These are phyloP conservation scores for Fraxinus baroniana DNA, from an alignment of 305 asterid species.

Conservation along the genomic window DNA sequence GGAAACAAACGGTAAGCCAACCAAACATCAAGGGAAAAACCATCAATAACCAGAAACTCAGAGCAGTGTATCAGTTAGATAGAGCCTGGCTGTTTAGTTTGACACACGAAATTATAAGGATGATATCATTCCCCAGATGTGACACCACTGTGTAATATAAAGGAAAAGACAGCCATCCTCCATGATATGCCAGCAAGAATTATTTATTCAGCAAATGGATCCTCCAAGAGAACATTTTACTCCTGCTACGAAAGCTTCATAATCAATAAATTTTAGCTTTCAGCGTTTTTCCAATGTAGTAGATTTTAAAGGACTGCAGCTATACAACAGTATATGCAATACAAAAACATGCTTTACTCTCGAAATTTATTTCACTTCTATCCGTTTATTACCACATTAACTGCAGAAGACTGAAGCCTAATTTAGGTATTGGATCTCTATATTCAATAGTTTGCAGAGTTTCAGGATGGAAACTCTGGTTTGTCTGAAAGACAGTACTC, in stretches of 20 bases:
- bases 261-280: background rate
- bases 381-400: background rate
- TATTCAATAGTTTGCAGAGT: background rate
- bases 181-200: background rate
- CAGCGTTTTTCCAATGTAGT: background rate
- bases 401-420: background rate
- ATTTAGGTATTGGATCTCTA: slow-evolving; percentile 1
- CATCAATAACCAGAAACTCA: slow-evolving; percentile 14
- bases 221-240: slow-evolving; percentile 1
- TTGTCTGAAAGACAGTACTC: background rate
- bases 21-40: slow-evolving; percentile 6
- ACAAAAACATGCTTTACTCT: background rate
- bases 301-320: background rate
- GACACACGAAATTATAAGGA: background rate
- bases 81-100: background rate
- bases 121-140: background rate
- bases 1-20: slow-evolving; percentile 26
- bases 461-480: slow-evolving; percentile 8
- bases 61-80: slow-evolving; percentile 5
- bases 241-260: background rate
- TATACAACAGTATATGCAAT: background rate
- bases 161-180: background rate
- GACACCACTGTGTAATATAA: background rate
- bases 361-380: background rate
- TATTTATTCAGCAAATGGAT: background rate